These are phyloP conservation scores for Pythium scleroteichum DNA, from an alignment of 352 stramenopile genomes.

Conservation along the genomic window DNA sequence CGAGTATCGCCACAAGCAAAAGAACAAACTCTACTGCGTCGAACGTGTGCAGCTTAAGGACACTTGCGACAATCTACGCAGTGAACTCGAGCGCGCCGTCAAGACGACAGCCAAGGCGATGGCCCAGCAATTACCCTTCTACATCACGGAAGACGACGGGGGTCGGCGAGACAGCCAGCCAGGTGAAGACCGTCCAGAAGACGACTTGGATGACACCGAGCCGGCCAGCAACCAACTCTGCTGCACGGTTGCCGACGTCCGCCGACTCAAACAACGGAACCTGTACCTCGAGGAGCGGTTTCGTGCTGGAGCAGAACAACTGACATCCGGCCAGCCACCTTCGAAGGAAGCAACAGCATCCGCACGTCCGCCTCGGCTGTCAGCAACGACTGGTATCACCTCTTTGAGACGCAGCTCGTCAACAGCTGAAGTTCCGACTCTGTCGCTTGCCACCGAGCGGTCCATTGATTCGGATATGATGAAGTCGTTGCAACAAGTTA, in stretches of 20 bases:
- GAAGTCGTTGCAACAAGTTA: slow-evolving; percentile 51
- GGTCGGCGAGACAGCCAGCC: neutral
- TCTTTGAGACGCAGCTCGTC: slow-evolving; percentile 12
- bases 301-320: slow-evolving; percentile 15
- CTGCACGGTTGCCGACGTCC: slow-evolving; percentile 41
- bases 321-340: neutral
- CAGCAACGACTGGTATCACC: neutral
- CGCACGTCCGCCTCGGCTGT: slow-evolving; percentile 5
- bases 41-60: slow-evolving; percentile 57
- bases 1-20: slow-evolving; percentile 75
- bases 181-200: neutral
- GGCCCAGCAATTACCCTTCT: slow-evolving; percentile 20
- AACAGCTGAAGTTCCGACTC: slow-evolving; percentile 3
- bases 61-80: slow-evolving; percentile 43
- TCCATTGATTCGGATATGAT: slow-evolving; percentile 44
- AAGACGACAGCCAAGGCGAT: slow-evolving; percentile 39
- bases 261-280: slow-evolving; percentile 58
- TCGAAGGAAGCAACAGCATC: neutral
- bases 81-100: slow-evolving; percentile 47
- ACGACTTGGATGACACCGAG: neutral
- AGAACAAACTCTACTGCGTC: slow-evolving; percentile 48
- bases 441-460: neutral
- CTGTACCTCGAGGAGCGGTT: slow-evolving; percentile 65
- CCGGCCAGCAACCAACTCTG: slow-evolving; percentile 10
- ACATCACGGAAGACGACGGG: neutral